phyloP scores from a whole-genome alignment of 2,329 filamentous ascomycete genomes.

The Leptographium flavum region DNA sequence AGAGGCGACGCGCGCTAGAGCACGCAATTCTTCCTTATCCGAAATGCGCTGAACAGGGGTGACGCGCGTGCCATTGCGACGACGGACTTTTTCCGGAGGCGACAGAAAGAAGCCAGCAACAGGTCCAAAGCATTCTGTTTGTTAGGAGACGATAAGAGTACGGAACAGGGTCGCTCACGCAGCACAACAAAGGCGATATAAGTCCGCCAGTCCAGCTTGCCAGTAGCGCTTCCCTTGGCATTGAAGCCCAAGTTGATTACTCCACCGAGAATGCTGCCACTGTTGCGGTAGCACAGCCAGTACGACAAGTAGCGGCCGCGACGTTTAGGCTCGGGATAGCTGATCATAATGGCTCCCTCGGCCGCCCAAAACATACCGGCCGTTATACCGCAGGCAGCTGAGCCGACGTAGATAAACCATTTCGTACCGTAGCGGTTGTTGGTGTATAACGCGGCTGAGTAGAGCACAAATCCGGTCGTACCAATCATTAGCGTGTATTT shows the following conservation, averaged over 20 bases:
- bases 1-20: conserved; percentile 42
- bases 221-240: conserved; percentile 26
- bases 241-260: conserved; percentile 58
- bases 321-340: conserved; percentile 56
- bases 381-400: conserved; percentile 24
- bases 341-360: conserved; percentile 59
- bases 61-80: conserved; percentile 50
- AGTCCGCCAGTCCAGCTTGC: conserved; percentile 54
- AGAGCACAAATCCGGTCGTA: conserved; percentile 27
- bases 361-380: conserved; percentile 39
- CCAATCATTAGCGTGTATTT: conserved; percentile 26
- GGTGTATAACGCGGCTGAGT: conserved; percentile 28
- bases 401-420: conserved; percentile 29
- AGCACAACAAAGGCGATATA: conserved; percentile 58
- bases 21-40: conserved; percentile 42
- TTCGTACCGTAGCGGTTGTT: conserved; percentile 28
- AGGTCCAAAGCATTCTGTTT: conserved; percentile 11
- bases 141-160: conserved; percentile 29
- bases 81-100: conserved; percentile 44
- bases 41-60: conserved; percentile 41
- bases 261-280: conserved; percentile 54
- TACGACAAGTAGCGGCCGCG: conserved; percentile 49
- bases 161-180: conserved; percentile 45
- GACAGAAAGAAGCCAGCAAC: conserved; percentile 14
- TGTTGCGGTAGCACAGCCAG: conserved; percentile 41